phyloP scores from a whole-genome alignment of 768 basidiomycete species.

The Tricholoma sp. region DNA sequence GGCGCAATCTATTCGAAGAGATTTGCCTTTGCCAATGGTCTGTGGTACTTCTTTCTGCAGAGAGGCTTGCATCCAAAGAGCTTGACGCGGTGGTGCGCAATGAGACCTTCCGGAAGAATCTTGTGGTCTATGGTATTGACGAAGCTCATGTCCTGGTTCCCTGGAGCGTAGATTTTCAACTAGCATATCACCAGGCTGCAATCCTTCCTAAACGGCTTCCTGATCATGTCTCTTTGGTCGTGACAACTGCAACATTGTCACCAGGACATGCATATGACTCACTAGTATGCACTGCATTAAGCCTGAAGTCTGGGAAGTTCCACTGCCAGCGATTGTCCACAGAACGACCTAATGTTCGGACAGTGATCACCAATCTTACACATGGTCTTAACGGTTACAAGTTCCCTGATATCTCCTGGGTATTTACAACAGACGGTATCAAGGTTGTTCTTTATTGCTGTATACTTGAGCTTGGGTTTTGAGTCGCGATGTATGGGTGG shows the following conservation, averaged over 20 bases:
- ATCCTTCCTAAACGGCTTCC: conserved; percentile 12
- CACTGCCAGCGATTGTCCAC: conserved; percentile 3
- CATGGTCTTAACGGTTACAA: background rate
- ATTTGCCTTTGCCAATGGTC: conserved; percentile 16
- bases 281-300: background rate
- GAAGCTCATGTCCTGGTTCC: conserved; percentile 20
- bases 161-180: conserved; percentile 18
- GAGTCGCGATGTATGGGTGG: conserved; percentile 7
- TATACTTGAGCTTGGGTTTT: conserved; percentile 1
- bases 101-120: conserved; percentile 13
- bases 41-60: conserved; percentile 18
- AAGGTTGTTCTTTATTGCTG: conserved; percentile 5
- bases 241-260: conserved; percentile 6
- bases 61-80: conserved; percentile 12
- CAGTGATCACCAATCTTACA: background rate
- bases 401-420: conserved; percentile 4
- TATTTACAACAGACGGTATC: background rate
- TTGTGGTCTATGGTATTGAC: conserved; percentile 20
- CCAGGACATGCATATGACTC: conserved; percentile 1
- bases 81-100: conserved; percentile 15
- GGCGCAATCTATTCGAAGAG: conserved; percentile 14
- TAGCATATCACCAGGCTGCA: conserved; percentile 16
- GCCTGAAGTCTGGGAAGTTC: background rate
- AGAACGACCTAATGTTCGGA: conserved; percentile 4
- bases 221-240: conserved; percentile 10